Conservation (phyloP, 1,284 basidiomycete genomes). For the Cryptococcus sp. region DNA sequence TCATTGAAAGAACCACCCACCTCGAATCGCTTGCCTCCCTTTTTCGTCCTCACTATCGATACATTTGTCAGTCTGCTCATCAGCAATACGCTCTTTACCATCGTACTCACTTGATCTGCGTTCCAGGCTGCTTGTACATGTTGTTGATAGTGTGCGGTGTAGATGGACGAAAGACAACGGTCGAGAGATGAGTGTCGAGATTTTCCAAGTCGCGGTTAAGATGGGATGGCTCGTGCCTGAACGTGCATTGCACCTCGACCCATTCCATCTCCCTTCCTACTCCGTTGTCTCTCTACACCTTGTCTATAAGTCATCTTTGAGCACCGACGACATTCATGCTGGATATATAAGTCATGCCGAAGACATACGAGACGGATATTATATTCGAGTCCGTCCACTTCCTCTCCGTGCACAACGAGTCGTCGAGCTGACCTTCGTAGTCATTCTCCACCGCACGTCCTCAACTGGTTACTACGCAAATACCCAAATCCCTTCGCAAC, state of each 20-base stretch:
- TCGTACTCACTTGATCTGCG: conserved; percentile 37
- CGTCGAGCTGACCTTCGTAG: conserved; percentile 47
- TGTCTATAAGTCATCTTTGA: no score
- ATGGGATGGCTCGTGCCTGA: background rate
- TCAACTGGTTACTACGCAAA: conserved; percentile 87
- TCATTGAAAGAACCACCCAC: conserved; percentile 47
- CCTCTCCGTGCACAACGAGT: background rate
- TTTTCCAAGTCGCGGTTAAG: no score
- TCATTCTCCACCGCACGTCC: conserved; percentile 77
- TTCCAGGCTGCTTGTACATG: conserved; percentile 38
- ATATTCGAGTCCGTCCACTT: conserved; percentile 23
- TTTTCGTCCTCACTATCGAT: conserved; percentile 89
- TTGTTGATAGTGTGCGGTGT: no score
- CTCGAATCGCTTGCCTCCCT: conserved; percentile 96
- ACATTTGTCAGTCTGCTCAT: conserved; percentile 80
- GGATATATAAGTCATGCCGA: conserved; percentile 12
- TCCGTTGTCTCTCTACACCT: no score
- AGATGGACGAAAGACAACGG: no score
- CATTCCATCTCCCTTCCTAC: no score
- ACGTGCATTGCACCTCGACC: no score
- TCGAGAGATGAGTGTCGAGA: no score
- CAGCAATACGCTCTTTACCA: background rate
- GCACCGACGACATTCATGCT: no score
- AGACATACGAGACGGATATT: conserved; percentile 29
- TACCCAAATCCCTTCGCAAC: conserved; percentile 90